A percentile compares a stretch with the other conserved stretches of the same genome.
Evolutionary conservation across 2,329 filamentous ascomycete genomes (phyloP).

Genomic region (Aspergillus fischeri): DNA sequence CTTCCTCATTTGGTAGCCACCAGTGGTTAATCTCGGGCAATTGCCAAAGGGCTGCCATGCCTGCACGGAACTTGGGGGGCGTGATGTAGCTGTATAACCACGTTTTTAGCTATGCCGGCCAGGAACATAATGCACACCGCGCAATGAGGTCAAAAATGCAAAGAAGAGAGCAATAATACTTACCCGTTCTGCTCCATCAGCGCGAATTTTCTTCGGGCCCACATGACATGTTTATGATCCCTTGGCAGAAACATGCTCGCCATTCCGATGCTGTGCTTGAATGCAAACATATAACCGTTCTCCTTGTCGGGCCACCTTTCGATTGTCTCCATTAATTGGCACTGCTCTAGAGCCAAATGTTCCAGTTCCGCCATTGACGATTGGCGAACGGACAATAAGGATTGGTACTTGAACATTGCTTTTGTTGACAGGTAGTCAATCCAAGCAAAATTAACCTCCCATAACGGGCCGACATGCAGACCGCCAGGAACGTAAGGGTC

Average conservation of each 20-base stretch:
- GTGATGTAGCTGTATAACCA: constrained; percentile 68
- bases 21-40: constrained; percentile 69
- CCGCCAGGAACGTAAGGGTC: constrained; percentile 66
- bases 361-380: constrained; percentile 52
- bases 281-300: constrained; percentile 65
- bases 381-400: constrained; percentile 54
- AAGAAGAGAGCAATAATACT: constrained; percentile 30
- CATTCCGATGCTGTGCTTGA: constrained; percentile 73
- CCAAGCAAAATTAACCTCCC: constrained; percentile 67
- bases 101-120: neutral
- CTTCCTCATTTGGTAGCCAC: constrained; percentile 86
- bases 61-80: constrained; percentile 66
- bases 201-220: constrained; percentile 76
- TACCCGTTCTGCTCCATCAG: constrained; percentile 75
- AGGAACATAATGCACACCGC: neutral
- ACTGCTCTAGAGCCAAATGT: constrained; percentile 63
- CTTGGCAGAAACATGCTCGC: constrained; percentile 74
- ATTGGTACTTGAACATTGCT: constrained; percentile 76
- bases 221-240: constrained; percentile 68
- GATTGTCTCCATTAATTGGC: constrained; percentile 75
- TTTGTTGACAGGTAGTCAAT: constrained; percentile 76
- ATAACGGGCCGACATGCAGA: constrained; percentile 68
- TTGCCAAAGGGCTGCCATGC: constrained; percentile 72
- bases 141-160: neutral
- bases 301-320: constrained; percentile 67